A percentile compares a stretch with the other conserved stretches of the same genome.
Evolutionary conservation across 805 yeast species (phyloP).

Genomic region (Saccharomycodes ludwigii): DNA sequence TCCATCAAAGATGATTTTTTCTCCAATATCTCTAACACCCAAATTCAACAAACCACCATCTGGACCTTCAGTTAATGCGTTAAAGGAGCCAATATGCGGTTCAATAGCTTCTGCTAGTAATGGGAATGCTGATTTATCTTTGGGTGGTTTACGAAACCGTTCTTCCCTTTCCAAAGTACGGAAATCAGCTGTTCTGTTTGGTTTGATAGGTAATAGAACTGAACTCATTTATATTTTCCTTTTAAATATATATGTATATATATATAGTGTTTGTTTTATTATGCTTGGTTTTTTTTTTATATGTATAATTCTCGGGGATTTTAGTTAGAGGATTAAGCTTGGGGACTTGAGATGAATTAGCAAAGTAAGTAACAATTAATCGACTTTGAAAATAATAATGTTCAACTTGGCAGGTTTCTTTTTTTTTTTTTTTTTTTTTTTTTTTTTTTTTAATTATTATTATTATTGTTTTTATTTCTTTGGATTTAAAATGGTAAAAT

Average conservation of each 20-base stretch:
- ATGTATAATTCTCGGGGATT: too few species aligned
- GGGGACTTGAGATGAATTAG: too few species aligned
- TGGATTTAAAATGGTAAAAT: too few species aligned
- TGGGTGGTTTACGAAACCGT: constrained; percentile 81
- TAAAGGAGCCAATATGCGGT: constrained; percentile 93
- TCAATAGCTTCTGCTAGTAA: constrained; percentile 77
- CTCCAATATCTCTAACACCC: constrained; percentile 82
- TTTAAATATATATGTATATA: too few species aligned
- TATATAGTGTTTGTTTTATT: constrained; percentile 1
- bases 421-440: too few species aligned
- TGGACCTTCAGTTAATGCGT: constrained; percentile 85
- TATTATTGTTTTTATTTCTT: too few species aligned
- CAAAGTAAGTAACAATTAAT: too few species aligned
- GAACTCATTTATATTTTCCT: constrained; percentile 17
- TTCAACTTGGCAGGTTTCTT: too few species aligned
- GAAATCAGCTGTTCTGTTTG: constrained; percentile 31
- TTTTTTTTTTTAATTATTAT: too few species aligned
- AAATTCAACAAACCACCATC: constrained; percentile 75
- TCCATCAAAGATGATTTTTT: constrained; percentile 75
- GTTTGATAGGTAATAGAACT: constrained; percentile 17
- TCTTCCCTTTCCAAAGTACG: constrained; percentile 77
- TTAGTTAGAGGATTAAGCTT: too few species aligned
- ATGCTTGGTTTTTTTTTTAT: too few species aligned
- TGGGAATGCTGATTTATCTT: constrained; percentile 73
- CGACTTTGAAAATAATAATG: too few species aligned